Evolutionary conservation across 257 asterid species (phyloP).

Genomic region (Cruciata laevipes): DNA sequence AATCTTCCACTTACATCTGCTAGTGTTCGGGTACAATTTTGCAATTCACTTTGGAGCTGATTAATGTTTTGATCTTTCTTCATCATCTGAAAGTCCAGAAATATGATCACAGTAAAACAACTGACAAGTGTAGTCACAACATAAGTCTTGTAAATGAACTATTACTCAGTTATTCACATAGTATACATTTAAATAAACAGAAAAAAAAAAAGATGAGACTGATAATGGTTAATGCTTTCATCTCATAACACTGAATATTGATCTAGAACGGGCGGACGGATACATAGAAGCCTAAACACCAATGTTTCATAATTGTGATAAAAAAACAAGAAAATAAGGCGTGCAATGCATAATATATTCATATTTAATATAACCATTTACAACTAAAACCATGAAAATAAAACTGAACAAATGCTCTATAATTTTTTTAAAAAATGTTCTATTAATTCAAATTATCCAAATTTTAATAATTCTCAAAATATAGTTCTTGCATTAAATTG

Average conservation of each 20-base stretch:
- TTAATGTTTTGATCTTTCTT: conserved; percentile 69
- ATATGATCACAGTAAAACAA: too few relatives aligned
- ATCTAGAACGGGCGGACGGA: background rate
- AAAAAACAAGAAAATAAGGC: background rate
- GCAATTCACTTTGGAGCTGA: conserved; percentile 66
- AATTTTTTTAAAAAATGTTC: too few relatives aligned
- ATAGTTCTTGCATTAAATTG: too few relatives aligned
- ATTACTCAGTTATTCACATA: too few relatives aligned
- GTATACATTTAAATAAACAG: background rate
- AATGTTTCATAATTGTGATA: background rate
- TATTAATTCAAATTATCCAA: too few relatives aligned
- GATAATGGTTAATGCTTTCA: background rate
- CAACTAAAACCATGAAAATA: too few relatives aligned
- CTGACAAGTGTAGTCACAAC: background rate
- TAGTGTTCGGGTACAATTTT: conserved; percentile 68
- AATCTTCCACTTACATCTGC: conserved; percentile 60
- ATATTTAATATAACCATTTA: background rate
- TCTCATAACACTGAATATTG: background rate
- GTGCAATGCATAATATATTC: background rate
- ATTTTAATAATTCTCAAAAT: too few relatives aligned
- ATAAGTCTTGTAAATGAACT: background rate
- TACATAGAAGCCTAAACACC: background rate
- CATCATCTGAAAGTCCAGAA: conserved; percentile 43
- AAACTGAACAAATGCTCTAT: too few relatives aligned
- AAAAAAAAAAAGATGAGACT: background rate